phyloP scores from a whole-genome alignment of 2,329 filamentous ascomycete species.

The Stenocarpella maydis region DNA sequence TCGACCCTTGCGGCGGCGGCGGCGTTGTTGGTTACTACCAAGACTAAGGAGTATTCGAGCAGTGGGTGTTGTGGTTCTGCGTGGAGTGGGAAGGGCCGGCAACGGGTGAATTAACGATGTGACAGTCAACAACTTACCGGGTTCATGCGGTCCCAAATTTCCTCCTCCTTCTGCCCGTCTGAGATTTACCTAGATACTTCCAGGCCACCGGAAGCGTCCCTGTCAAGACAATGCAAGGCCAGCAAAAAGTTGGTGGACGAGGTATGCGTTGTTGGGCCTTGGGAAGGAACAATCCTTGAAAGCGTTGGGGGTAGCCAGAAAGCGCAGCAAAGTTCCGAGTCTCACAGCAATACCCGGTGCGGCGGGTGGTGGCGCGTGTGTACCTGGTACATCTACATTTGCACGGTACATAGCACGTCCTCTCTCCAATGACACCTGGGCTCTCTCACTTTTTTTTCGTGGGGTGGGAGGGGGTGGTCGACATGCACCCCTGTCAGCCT shows the following conservation, averaged over 20 bases:
- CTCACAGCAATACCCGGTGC: slow-evolving; percentile 8
- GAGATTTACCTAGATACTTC: not conserved
- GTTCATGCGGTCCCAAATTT: slow-evolving; percentile 17
- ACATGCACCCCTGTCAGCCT: slow-evolving; percentile 19
- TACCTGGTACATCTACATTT: not conserved
- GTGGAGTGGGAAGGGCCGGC: not conserved
- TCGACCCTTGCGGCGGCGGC: not conserved
- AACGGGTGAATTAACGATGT: slow-evolving; percentile 6
- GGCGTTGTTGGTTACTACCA: slow-evolving; percentile 13
- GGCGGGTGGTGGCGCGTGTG: not conserved
- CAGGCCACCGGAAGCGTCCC: slow-evolving; percentile 20
- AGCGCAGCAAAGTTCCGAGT: slow-evolving; percentile 17
- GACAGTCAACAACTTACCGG: slow-evolving; percentile 24
- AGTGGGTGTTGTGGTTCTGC: too few relatives aligned
- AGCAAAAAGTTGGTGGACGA: slow-evolving; percentile 19
- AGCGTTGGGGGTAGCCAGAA: slow-evolving; percentile 26
- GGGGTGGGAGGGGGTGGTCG: slow-evolving; percentile 3
- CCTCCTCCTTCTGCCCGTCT: slow-evolving; percentile 28
- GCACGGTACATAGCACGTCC: not conserved
- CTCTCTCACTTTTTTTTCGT: not conserved
- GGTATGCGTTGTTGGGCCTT: slow-evolving; percentile 27
- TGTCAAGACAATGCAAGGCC: too few relatives aligned
- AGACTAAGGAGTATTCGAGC: too few relatives aligned
- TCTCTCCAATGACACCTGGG: too few relatives aligned
- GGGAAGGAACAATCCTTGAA: slow-evolving; percentile 27